Evolutionary conservation across 768 basidiomycete species (phyloP), one percentile per base, ranked within the genome.

Genomic region (Termitomyces sp.): DNA sequence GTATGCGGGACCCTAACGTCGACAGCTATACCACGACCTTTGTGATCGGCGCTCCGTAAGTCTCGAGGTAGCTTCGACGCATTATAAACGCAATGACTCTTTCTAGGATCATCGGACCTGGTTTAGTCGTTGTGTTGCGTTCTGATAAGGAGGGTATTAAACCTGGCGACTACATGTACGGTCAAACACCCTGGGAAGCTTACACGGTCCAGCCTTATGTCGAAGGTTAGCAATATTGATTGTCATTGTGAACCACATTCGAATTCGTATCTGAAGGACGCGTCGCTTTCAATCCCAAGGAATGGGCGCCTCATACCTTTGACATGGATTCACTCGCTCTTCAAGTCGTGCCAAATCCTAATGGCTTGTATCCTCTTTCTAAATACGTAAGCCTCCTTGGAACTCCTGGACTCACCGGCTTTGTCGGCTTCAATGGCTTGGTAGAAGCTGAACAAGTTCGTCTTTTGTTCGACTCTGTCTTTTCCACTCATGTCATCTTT

Each of bases 71-170:
- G 11, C 18, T 48, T 20, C 1, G 7, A 46, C 10, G 16, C 10
- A 33, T 32, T 44, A 10, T 35, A 16, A 22, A 13, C 13, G 14
- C 13, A 16, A 51, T 18, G 9, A 14, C 14, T 40, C 33, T 18
- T 11, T 35, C 26, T n/a, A 75, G 70, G 6, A 18, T 72, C 1
- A 41, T 36, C 7, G 65, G 68, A 11, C 67, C 65, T 58, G 76
- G 74, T 16, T 64, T 76, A 18, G 75, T 68, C 16, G 61, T 74
- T 18, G 74, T 74, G 35, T 22, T 74, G 20, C 69, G 71, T 11
- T 74, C 73, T 0, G 72, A 78, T 38, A 58, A 63, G 38, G 43
- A 63, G 22, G 57, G 58, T 3, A 59, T 71, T 45, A 60, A 65
- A 44, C 57, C 52, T 9, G 74, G 74, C 10, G 63, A 70, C 36